Evolutionary conservation across 2,329 filamentous ascomycete genomes (phyloP), one percentile per base, ranked within the genome.

Genomic region (Beauveria medogensis): DNA sequence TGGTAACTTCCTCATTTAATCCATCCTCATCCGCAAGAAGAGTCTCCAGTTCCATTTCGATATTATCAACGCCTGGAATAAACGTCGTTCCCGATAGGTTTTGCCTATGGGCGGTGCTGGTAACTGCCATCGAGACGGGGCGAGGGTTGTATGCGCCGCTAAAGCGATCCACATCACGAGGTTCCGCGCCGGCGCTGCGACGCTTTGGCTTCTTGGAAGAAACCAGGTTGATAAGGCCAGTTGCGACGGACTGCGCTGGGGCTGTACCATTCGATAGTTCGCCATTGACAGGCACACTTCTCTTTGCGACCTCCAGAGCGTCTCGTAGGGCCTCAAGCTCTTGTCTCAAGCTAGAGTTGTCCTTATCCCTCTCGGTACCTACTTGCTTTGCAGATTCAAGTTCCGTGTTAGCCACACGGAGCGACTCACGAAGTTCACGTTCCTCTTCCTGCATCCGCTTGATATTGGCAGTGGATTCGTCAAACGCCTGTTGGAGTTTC

Each of bases 121-220:
- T 84, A 66, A 96, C 84, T 57, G 93, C 93, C 93, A 99, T 97
- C 5, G 94, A 99, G 40, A 96, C 91, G 26, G 94, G 94, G 26
- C 94, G 86, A 64, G 94, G 94, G 76, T 94, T 97, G 81, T 94
- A 99, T 10, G 91, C 87, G 63, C 83, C 88, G 73, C 92, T 96
- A 80, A 95, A 95, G 64, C 94, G 87, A 75, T 97, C 93, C 67
- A 91, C 80, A 51, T 93, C 89, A 67, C 91, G 88, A 63, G 86
- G 86, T 73, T 97, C 92, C 20, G 89, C 88, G 52, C 92, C 93
- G 62, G 91, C 92, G 73, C 93, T 97, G 66, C 94, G 85, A 70
- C 94, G 84, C 81, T 97, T 97, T 47, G 92, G 91, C 78, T 96
- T 97, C 85, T 97, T 97, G 55, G 91, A 93, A 2, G 93, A 90